phyloP scores from a whole-genome alignment of 768 basidiomycete genomes.

The Phlebiopsis flavidoalba region DNA sequence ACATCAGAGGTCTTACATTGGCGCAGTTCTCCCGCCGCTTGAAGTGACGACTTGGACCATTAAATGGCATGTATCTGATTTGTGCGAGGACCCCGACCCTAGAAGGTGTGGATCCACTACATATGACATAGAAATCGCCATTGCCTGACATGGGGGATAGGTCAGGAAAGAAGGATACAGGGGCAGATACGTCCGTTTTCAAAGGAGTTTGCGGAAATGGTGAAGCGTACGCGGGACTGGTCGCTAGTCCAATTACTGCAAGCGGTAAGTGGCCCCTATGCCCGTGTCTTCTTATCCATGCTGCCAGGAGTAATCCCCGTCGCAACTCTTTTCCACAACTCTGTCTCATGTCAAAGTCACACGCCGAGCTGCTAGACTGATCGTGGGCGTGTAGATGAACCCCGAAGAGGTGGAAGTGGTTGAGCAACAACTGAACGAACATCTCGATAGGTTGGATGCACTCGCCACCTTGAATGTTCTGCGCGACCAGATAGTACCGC shows the following conservation, averaged over 20 bases:
- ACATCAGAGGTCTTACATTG: conserved; percentile 56
- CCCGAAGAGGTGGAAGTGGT: conserved; percentile 59
- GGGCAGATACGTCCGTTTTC: conserved; percentile 52
- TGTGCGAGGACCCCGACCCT: conserved; percentile 66
- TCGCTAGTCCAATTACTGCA: conserved; percentile 71
- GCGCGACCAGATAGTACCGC: conserved; percentile 62
- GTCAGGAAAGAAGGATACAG: conserved; percentile 67
- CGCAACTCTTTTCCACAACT: background rate
- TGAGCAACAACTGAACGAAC: conserved; percentile 51
- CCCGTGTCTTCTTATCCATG: background rate
- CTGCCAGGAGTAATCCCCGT: background rate
- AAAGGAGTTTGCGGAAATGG: conserved; percentile 45
- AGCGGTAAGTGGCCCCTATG: conserved; percentile 49
- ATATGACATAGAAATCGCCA: background rate
- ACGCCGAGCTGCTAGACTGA: background rate
- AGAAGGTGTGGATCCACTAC: conserved; percentile 34
- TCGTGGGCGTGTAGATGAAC: conserved; percentile 46
- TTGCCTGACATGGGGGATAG: conserved; percentile 26
- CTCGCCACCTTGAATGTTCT: conserved; percentile 57
- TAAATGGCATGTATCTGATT: conserved; percentile 73
- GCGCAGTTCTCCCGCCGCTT: conserved; percentile 60
- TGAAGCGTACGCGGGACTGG: conserved; percentile 69
- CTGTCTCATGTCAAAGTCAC: background rate
- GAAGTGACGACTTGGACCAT: conserved; percentile 73
- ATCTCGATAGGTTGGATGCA: conserved; percentile 60